Evolutionary conservation across 2,329 filamentous ascomycete genomes (phyloP), one percentile per base, ranked within the genome.

Genomic region (Colletotrichum orbiculare): DNA sequence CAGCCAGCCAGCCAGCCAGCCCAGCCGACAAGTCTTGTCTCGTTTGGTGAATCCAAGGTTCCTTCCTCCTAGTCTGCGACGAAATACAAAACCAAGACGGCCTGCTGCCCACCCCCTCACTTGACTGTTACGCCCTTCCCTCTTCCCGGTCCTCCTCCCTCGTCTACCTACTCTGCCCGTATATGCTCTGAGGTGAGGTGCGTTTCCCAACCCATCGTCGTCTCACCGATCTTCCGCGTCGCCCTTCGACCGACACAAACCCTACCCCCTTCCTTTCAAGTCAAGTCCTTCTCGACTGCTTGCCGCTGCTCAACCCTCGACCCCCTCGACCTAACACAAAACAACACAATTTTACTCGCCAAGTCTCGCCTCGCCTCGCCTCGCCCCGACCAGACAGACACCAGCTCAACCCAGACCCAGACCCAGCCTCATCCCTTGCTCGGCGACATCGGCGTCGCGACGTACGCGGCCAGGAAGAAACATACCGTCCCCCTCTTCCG

Each of bases 1-100:
- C 25, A 25, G 38, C 13, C 38, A 10, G 15, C 15, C 15, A 17
- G 15, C 15, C 17, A 3, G 17, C 17, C 17, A 17, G 38, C 38
- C 9, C 38, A 3, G 38, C 13, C 38, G 38, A 10, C 38, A 25
- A n/a, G 34, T 39, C 52, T 25, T 25, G 25, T 12, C 37, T 38
- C 39, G 43, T 45, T 45, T 57, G 34, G 2, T 17, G 38, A 15
- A 48, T 56, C 63, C 46, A 61, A 56, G 59, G 52, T 66, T 56
- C 58, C 42, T 62, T 55, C 58, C 59, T 48, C 54, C 39, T 35
- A 53, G 60, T 38, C 64, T 64, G 60, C 60, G 59, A 66, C 64
- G 60, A 66, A 43, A 66, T 66, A 66, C 64, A 66, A 66, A 66
- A 66, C 64, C 54, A 56, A 66, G 64, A 54, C 59, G 42, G 48